phyloP scores from a whole-genome alignment of 2,329 filamentous ascomycete genomes.

The Verticillium alfalfae region DNA sequence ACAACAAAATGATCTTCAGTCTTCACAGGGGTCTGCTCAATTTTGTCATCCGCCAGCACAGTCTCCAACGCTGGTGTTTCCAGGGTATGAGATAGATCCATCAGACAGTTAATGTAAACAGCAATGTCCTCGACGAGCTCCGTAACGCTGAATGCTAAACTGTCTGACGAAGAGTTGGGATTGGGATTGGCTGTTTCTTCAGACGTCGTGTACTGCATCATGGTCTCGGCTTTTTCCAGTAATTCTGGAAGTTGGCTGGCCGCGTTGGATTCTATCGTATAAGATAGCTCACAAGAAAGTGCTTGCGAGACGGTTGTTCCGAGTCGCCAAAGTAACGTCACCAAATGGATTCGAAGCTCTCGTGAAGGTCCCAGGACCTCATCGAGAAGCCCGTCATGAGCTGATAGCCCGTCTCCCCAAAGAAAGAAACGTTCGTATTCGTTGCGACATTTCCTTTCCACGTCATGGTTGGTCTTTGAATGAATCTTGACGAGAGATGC shows the following conservation, averaged over 20 bases:
- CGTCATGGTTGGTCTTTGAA: background rate
- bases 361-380: background rate
- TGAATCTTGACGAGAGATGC: background rate
- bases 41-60: background rate
- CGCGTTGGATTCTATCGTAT: background rate
- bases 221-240: background rate
- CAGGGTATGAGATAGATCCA: conserved; percentile 2
- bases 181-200: background rate
- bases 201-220: background rate
- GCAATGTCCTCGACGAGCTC: background rate
- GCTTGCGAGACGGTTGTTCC: background rate
- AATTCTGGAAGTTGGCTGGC: background rate
- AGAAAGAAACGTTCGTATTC: background rate
- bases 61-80: conserved; percentile 5
- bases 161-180: background rate
- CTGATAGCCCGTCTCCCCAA: background rate
- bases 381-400: background rate
- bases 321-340: background rate
- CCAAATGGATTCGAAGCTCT: background rate
- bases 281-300: background rate
- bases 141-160: background rate
- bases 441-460: background rate
- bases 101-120: conserved; percentile 3
- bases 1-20: conserved; percentile 1
- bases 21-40: background rate